These are phyloP conservation scores for Colletotrichum chrysophilum DNA, from an alignment of 2,329 filamentous ascomycete genomes.

Conservation along the genomic window DNA sequence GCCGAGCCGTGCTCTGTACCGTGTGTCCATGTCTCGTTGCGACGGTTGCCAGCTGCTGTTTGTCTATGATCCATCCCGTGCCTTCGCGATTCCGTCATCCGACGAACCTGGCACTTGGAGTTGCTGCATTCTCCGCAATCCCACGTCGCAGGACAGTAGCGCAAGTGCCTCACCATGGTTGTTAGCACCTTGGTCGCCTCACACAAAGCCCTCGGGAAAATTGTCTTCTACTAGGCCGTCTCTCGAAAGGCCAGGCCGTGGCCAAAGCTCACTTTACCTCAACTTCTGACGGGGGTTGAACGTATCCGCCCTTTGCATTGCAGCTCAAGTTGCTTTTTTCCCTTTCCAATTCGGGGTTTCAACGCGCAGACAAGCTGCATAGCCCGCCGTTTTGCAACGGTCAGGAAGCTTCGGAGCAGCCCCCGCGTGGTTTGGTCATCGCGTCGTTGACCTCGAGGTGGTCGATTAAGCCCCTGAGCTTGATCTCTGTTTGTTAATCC, in stretches of 20 bases:
- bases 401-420: neutral
- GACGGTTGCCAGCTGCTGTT: neutral
- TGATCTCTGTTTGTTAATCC: neutral
- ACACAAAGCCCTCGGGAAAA: neutral
- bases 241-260: neutral
- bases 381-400: neutral
- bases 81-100: neutral
- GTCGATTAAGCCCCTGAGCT: neutral
- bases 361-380: neutral
- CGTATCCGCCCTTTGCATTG: neutral
- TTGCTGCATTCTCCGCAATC: neutral
- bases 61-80: neutral
- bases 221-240: neutral
- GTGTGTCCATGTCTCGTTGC: neutral
- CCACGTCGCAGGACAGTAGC: conserved; percentile 11
- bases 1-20: neutral
- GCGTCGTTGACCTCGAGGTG: neutral
- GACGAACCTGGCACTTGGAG: neutral
- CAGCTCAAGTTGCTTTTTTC: conserved; percentile 5
- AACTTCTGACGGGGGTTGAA: neutral
- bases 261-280: neutral
- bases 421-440: neutral
- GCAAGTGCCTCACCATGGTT: conserved; percentile 14
- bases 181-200: neutral
- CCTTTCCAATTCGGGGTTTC: neutral